Evolutionary conservation across 1,284 basidiomycete genomes (phyloP), one percentile per base, ranked within the genome.

Genomic region (Tremellales sp.): DNA sequence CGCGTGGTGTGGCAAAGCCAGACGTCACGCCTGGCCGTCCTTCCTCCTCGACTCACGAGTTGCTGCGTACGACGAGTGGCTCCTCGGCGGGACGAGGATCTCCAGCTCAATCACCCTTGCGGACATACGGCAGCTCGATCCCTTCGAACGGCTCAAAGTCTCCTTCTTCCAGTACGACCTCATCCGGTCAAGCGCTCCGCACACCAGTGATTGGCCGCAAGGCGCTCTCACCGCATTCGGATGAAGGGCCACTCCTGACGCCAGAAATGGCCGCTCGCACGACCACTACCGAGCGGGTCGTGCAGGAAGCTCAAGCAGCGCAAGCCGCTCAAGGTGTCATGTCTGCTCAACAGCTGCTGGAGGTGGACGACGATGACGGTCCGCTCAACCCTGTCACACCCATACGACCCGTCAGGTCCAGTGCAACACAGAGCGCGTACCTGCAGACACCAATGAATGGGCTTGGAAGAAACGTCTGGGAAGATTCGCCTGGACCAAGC

Each of bases 251-350:
- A 13, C 24, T 17, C 21, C 43, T 6, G 33, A 45, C 2, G 8
- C n/a, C 27, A n/a, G n/a, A 10, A 12, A 44, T 25, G 22, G 12
- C 24, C 4, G 23, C 23, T 27, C 25, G 17, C 17, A 13, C 11
- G 45, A n/a, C n/a, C n/a, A n/a, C n/a, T n/a, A n/a, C n/a, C n/a
- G 46, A 17, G 4, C 49, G 47, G 3, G 43, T 53, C 4, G 48
- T 56, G 7, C 89, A 92, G 63, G 89, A 92, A 65, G 87, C 85
- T 26, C 74, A 90, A 57, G 81, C 84, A 40, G 87, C 87, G 2
- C 82, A 88, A 52, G 89, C 89, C 2, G 86, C 87, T 56, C 89
- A 92, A 65, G 90, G 89, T 0, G 84, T 90, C 64, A 89, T 86
- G 62, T 86, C 89, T 6, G 90, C 88, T 2, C 83, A 87, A 65